These are phyloP conservation scores for Trichophyton schoenleinii DNA, from an alignment of 2,329 filamentous ascomycete species.

Conservation along the genomic window DNA sequence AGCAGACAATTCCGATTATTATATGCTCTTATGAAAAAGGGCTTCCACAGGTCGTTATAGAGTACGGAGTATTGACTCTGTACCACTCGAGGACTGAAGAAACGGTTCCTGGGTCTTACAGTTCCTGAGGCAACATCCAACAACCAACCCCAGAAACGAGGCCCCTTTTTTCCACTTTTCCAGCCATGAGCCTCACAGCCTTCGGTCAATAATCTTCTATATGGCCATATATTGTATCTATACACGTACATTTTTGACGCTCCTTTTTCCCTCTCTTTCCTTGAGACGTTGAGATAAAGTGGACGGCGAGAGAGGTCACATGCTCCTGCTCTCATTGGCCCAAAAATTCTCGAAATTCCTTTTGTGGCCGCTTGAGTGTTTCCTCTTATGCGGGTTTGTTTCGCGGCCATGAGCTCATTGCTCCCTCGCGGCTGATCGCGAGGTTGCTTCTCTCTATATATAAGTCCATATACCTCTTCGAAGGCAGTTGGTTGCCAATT, in stretches of 20 bases:
- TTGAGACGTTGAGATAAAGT: background rate
- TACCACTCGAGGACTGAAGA: no score
- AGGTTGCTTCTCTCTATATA: background rate
- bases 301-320: background rate
- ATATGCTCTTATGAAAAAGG: no score
- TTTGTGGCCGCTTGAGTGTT: background rate
- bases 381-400: background rate
- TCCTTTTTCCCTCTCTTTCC: background rate
- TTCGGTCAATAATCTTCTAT: no score
- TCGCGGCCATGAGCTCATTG: background rate
- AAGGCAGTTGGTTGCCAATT: background rate
- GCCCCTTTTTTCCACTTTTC: no score
- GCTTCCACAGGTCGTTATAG: no score
- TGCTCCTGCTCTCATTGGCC: background rate
- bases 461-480: background rate
- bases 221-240: no score
- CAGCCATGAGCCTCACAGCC: no score
- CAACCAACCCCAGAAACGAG: no score
- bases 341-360: background rate
- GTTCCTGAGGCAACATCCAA: no score
- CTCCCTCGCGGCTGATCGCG: constrained; percentile 3
- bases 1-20: no score
- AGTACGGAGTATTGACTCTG: no score
- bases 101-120: no score
- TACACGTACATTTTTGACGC: background rate